A percentile compares a stretch with the other conserved stretches of the same genome.
Conservation (phyloP, 148 eudicot species). For the Rhododendron vialii region DNA sequence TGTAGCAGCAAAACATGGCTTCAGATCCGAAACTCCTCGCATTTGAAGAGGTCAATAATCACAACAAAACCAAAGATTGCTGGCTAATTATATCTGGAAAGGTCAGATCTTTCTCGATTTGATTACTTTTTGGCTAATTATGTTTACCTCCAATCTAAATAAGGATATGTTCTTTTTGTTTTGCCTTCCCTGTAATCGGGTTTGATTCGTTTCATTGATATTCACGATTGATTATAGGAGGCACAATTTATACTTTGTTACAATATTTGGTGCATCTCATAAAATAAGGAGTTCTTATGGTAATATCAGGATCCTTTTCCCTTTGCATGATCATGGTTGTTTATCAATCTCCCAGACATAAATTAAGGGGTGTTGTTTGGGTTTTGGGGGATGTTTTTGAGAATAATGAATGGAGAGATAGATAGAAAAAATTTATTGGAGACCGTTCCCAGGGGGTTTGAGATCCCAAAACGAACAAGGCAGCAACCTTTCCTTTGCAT, state of each 20-base stretch:
- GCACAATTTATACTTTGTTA: neutral
- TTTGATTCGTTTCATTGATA: neutral
- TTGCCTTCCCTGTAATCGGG: neutral
- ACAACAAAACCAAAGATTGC: slow-evolving; percentile 43
- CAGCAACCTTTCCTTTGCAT: neutral
- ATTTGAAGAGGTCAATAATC: slow-evolving; percentile 48
- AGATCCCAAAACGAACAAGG: too few species aligned
- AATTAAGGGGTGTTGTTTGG: too few species aligned
- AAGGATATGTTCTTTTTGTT: neutral
- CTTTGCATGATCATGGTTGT: neutral
- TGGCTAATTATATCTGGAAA: slow-evolving; percentile 51
- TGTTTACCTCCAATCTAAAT: neutral
- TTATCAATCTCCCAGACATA: neutral
- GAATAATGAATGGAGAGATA: too few species aligned
- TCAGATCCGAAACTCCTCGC: slow-evolving; percentile 35
- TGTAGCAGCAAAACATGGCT: slow-evolving; percentile 27
- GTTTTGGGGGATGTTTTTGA: too few species aligned
- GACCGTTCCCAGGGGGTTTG: too few species aligned
- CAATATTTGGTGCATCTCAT: neutral
- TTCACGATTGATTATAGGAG: neutral
- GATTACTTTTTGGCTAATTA: neutral
- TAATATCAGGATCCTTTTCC: neutral
- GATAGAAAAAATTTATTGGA: too few species aligned
- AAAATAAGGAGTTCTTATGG: neutral
- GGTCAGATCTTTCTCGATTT: slow-evolving; percentile 21